A percentile compares a stretch with the other conserved stretches of the same genome.
Evolutionary conservation across 345 rosid species (phyloP).

Genomic region (Psidium friedrichsthalianum): DNA sequence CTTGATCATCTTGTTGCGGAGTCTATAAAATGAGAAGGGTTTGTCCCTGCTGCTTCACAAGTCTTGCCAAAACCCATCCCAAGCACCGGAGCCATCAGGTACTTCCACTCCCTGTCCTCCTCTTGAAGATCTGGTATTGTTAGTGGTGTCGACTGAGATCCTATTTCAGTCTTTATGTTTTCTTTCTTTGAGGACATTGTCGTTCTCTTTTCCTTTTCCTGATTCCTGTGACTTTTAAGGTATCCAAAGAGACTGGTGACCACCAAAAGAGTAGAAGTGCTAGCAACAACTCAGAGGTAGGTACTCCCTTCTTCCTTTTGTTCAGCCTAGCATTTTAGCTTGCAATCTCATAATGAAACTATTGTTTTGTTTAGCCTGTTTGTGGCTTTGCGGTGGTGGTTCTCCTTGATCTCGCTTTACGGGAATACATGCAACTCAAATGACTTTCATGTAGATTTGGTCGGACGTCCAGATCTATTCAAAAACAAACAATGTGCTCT

Average conservation of each 20-base stretch:
- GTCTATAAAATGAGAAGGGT: constrained; percentile 37
- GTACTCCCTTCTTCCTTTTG: neutral
- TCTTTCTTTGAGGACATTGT: neutral
- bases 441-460: neutral
- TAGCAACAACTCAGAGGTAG: neutral
- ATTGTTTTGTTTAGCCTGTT: neutral
- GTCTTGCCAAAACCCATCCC: constrained; percentile 5
- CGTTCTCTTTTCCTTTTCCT: neutral
- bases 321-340: neutral
- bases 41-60: constrained; percentile 22
- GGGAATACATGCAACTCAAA: neutral
- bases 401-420: neutral
- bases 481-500: neutral
- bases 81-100: constrained; percentile 20
- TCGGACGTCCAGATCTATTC: neutral
- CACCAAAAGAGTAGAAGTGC: neutral
- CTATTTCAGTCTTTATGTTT: neutral
- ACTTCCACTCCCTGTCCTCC: neutral
- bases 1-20: constrained; percentile 9
- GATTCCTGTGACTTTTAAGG: neutral
- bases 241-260: neutral
- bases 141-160: neutral
- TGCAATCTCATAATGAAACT: neutral
- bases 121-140: neutral
- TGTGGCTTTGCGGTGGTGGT: neutral